Base-by-base conservation (phyloP, 176 grass and related monocot species). In the Raddia guianensis region DNA sequence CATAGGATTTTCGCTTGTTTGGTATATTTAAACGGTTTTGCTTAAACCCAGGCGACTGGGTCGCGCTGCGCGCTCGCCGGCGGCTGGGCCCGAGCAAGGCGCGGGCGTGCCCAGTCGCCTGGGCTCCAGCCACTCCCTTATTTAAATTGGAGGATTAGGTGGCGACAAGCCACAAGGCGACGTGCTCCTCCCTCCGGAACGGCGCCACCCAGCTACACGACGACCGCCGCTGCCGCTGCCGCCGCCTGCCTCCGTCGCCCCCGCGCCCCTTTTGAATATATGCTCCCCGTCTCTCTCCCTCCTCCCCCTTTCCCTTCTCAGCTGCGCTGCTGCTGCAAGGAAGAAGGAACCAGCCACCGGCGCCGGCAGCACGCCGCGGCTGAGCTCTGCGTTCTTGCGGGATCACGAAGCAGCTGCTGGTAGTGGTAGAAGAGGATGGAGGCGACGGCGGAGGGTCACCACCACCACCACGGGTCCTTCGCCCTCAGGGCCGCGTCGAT, bases 111-210 rank as follows among this genome's bases (percentile, higher is more conserved):
- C n/a, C n/a, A n/a, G n/a, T n/a, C n/a, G n/a, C n/a, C n/a, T n/a
- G n/a, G n/a, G n/a, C n/a, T n/a, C n/a, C n/a, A n/a, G n/a, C n/a
- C n/a, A n/a, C n/a, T n/a, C n/a, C n/a, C n/a, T n/a, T 59, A 79
- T 78, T 86, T 80, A 66, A 73, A 86, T 81, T 14, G 45, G 63
- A 51, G 21, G 27, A 44, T 74, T 40, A n/a, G 69, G 21, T 88
- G 80, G 52, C 81, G 69, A 88, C 86, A 74, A 74, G 69, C n/a
- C 81, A 21, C 81, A 79, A 79, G 68, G 34, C 81, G 75, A 88
- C 86, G 75, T 84, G 52, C 86, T 73, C 20, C 46, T 19, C 19
- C 83, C 69, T 54, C 75, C 33, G 75, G 69, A 84, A 79, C 75
- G 77, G 15, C 79, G 63, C 72, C 50, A 35, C 58, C 51, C 78